Evolutionary conservation across 805 yeast species (phyloP).

Genomic region (Wickerhamomyces kurtzmanii): DNA sequence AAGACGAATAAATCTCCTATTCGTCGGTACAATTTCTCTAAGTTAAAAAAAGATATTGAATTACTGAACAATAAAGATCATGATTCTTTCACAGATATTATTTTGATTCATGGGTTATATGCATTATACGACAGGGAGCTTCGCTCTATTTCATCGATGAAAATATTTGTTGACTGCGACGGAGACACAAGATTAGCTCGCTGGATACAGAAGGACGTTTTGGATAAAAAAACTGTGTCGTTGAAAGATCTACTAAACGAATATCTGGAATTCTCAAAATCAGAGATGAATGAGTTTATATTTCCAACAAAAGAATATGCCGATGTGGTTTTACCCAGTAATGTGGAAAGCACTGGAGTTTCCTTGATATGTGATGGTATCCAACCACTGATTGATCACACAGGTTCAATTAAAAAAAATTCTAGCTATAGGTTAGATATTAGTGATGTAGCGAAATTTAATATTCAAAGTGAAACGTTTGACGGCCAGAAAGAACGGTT

Average conservation of each 20-base stretch:
- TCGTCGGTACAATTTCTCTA: too few relatives aligned
- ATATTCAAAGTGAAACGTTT: constrained; percentile 23
- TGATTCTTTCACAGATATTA: constrained; percentile 17
- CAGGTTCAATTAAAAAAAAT: constrained; percentile 2
- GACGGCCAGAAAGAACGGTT: constrained; percentile 31
- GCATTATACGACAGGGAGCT: constrained; percentile 60
- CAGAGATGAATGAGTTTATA: constrained; percentile 60
- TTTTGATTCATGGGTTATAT: constrained; percentile 68
- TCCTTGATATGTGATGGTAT: constrained; percentile 58
- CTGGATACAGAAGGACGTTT: constrained; percentile 40
- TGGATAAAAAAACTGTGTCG: constrained; percentile 11
- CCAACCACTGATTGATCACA: constrained; percentile 23
- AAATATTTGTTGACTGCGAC: constrained; percentile 75
- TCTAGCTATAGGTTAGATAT: constrained; percentile 7
- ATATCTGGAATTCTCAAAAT: constrained; percentile 48
- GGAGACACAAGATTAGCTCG: constrained; percentile 79
- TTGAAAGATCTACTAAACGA: constrained; percentile 22
- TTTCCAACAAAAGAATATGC: constrained; percentile 63
- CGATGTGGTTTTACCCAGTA: constrained; percentile 67
- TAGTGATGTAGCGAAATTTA: constrained; percentile 13
- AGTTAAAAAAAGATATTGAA: constrained; percentile 12
- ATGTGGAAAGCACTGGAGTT: constrained; percentile 51
- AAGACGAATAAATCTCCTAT: too few relatives aligned
- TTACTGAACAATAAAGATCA: constrained; percentile 4
- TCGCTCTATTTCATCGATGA: constrained; percentile 46